Evolutionary conservation across 176 grass and related monocot genomes (phyloP).

Genomic region (Puya raimondii): DNA sequence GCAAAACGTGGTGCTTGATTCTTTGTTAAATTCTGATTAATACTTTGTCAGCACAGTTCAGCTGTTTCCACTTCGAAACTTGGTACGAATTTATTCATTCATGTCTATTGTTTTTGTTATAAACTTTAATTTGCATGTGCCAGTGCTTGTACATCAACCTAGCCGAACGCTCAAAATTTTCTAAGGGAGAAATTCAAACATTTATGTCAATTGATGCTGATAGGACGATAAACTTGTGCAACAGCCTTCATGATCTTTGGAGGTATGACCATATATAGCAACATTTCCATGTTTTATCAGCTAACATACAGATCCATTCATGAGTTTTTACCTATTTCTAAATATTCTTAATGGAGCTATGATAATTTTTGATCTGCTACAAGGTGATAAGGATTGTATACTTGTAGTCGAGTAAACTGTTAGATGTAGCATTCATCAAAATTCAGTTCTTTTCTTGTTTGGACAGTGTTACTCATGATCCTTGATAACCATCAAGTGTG

Average conservation of each 20-base stretch:
- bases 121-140: not conserved
- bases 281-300: not conserved
- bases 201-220: conserved; percentile 97
- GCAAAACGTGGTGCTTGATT: no score
- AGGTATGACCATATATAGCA: conserved; percentile 40
- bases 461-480: not conserved
- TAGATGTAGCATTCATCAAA: no score
- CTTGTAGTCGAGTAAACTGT: no score
- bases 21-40: no score
- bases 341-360: not conserved
- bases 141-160: conserved; percentile 70
- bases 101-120: not conserved
- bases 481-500: not conserved
- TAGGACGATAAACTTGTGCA: conserved; percentile 77
- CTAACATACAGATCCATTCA: not conserved
- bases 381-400: no score
- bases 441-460: no score
- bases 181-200: conserved; percentile 94
- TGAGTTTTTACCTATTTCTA: not conserved
- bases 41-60: no score
- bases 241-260: conserved; percentile 91
- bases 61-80: not conserved
- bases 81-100: not conserved
- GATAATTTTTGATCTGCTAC: not conserved
- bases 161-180: conserved; percentile 85